Conservation (phyloP, 2,329 filamentous ascomycete species). For the Aspergillus ibericus region DNA sequence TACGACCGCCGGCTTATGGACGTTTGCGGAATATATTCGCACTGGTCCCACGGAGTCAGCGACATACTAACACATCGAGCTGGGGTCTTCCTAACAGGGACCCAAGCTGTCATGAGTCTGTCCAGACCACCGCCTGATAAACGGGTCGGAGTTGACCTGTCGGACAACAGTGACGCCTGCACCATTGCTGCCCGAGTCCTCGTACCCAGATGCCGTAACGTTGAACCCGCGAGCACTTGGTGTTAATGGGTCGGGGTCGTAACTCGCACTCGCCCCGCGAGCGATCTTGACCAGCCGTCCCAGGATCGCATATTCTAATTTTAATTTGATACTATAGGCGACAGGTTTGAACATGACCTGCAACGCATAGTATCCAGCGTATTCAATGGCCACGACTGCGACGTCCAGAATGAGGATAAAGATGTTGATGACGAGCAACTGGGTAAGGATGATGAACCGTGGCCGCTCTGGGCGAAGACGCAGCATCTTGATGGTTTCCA, state of each 20-base stretch:
- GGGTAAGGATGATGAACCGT: conserved; percentile 19
- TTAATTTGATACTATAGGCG: conserved; percentile 44
- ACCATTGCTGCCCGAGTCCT: background rate
- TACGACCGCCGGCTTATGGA: background rate
- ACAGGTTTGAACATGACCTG: conserved; percentile 44
- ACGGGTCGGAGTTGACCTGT: background rate
- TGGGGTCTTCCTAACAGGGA: background rate
- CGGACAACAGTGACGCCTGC: background rate
- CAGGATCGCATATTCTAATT: conserved; percentile 58
- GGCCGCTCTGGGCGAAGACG: conserved; percentile 22
- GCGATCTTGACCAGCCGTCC: conserved; percentile 39
- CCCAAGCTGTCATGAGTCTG: background rate
- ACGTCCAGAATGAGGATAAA: conserved; percentile 50
- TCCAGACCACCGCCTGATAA: background rate
- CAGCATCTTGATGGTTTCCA: conserved; percentile 50
- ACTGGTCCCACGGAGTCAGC: background rate
- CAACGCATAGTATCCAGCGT: conserved; percentile 40
- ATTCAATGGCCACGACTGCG: conserved; percentile 42
- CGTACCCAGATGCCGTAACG: background rate
- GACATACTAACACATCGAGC: background rate
- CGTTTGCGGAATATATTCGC: background rate
- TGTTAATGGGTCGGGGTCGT: background rate
- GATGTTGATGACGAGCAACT: conserved; percentile 55
- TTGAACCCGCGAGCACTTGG: background rate
- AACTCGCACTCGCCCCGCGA: background rate